Base-by-base conservation (phyloP, 768 basidiomycete species). In the Tephrocybe sp. region DNA sequence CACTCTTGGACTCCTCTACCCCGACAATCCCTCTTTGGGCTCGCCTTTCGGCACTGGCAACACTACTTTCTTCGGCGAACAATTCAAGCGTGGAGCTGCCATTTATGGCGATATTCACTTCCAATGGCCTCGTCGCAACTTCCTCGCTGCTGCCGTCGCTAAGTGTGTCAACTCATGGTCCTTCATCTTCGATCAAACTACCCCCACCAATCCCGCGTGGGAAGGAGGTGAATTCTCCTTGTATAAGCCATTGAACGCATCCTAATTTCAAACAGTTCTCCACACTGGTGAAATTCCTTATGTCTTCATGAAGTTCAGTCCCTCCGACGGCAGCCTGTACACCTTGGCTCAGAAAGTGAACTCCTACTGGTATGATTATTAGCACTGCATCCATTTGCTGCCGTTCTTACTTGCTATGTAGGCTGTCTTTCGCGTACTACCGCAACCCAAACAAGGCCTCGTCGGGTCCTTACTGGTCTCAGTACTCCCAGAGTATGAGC, bases 1-100 rank as follows among this genome's bases (percentile, higher is more conserved):
- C 4, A 46, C 36, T 1, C 31, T 75, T 9, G n/a, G 71, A 1
- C 40, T 65, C 11, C 55, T 75, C 2, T 78, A 79, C 58, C 76
- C 75, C 0, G 51, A 74, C 33, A 45, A 64, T 32, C 72, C 76
- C 5, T 54, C 70, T 12, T 56, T 68, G 30, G 76, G 76, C 4
- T 72, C 72, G 1, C 77, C 77, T 0, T 78, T 65, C 53, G 61
- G 62, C 17, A 76, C 77, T 1, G 74, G 74, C 32, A 68, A 72
- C 44, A 48, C 70, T 12, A 73, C 72, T 0, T 78, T 75, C 32
- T 58, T 52, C 13, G 59, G 56, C n/a, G 20, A 48, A 10, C 51
- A 60, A 16, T 60, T 60, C 49, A 60, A 60, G 39, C 56, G 59
- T 10, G 53, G 48, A 43, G 56, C 59, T 41, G 56, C 56, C 10